Evolutionary conservation across 129 eudicot genomes (phyloP), one percentile per base, ranked within the genome.

Genomic region (Centaurea solstitialis): DNA sequence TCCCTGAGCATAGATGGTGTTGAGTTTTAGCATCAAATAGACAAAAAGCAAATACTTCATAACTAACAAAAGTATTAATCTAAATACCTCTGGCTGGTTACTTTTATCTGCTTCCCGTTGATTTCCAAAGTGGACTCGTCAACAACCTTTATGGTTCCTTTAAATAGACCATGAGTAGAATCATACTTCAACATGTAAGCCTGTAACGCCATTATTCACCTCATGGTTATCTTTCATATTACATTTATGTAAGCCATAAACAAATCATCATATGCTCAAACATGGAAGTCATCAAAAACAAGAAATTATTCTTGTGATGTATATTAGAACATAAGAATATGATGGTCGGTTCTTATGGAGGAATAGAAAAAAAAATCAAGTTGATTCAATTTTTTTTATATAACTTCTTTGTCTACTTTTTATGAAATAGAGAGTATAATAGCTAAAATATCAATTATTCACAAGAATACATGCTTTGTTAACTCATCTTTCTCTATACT

Each of bases 171-270:
- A 85, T 95, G 99, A 70, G 99, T 93, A 41, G 99, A 95, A 82
- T 95, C 99, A 84, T 95, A 95, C 79, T 93, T 95, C 72, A 93
- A 89, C 99, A 95, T 95, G 91, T 95, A 95, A 77, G 99, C 98
- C 99, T 95, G 89, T 45, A 61, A 35, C 6, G 5, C 21, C 4
- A 38, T 40, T 75, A 38, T 40, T 75, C 22, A 21, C 17, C 68
- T 79, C 17, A n/a, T 38, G 59, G 22, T 71, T 71, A 39, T 39
- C 75, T 71, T 71, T 71, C 53, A 71, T 0, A 71, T 71, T 26
- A 9, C 28, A 70, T 35, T 4, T 11, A 7, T 7, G 15, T 3
- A 50, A 50, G 3, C 62, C n/a, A 1, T 13, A 9, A n/a, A 10
- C 10, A 11, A 0, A 10, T 68, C 38, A 28, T 8, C 18, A 37